Evolutionary conservation across 129 eudicot species (phyloP).

Genomic region (Chrysanthemum makinoi): DNA sequence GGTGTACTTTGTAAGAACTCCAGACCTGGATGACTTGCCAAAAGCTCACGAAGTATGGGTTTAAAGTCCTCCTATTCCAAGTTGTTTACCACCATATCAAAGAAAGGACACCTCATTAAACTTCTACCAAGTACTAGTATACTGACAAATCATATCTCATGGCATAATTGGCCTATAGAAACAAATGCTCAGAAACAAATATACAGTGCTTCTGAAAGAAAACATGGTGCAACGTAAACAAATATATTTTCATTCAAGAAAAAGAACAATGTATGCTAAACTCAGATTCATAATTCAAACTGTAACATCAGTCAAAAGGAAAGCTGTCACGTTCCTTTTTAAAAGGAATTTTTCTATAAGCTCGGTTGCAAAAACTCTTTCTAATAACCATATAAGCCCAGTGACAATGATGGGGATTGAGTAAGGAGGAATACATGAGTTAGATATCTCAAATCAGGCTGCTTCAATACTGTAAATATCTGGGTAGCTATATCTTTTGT

Average conservation of each 20-base stretch:
- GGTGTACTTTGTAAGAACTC: conserved; percentile 19
- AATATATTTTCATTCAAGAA: no score
- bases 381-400: not conserved
- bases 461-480: conserved; percentile 62
- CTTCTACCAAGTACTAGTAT: no score
- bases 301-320: no score
- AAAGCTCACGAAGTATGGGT: conserved; percentile 19
- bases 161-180: no score
- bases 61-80: conserved; percentile 20
- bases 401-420: not conserved
- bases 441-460: conserved; percentile 61
- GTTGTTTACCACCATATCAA: not conserved
- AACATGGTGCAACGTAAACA: no score
- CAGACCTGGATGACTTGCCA: conserved; percentile 15
- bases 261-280: no score
- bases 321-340: no score
- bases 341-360: not conserved
- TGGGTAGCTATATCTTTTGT: conserved; percentile 66
- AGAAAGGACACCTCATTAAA: not conserved
- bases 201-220: no score
- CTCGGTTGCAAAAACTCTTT: not conserved
- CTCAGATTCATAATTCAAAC: no score
- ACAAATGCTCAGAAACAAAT: no score
- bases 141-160: no score
- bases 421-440: conserved; percentile 44